phyloP scores from a whole-genome alignment of 1,139 yeast species.

The Yamadazyma triangularis region DNA sequence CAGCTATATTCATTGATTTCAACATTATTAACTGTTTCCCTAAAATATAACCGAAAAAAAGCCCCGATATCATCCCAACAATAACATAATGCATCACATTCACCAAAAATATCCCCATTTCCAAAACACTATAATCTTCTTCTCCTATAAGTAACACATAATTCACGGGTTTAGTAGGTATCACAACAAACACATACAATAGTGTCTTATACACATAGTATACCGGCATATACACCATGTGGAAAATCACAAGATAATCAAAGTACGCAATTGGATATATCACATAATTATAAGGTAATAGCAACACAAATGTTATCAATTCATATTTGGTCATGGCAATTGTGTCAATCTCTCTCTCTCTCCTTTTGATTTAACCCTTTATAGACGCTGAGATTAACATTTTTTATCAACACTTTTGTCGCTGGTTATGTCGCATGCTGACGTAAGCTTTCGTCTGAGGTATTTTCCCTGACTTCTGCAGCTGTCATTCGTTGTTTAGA shows the following conservation, averaged over 20 bases:
- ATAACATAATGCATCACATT: slow-evolving; percentile 8
- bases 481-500: too few species aligned
- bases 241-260: slow-evolving; percentile 5
- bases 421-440: too few species aligned
- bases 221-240: not conserved
- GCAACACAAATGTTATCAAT: not conserved
- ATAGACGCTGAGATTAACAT: too few species aligned
- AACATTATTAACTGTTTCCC: slow-evolving; percentile 2
- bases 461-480: too few species aligned
- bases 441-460: too few species aligned
- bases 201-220: not conserved
- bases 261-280: slow-evolving; percentile 2
- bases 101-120: slow-evolving; percentile 10
- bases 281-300: not conserved
- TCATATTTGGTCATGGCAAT: too few species aligned
- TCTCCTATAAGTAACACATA: slow-evolving; percentile 1
- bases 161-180: not conserved
- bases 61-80: slow-evolving; percentile 3
- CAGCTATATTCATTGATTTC: too few species aligned
- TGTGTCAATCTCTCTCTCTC: too few species aligned
- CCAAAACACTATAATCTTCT: not conserved
- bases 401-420: too few species aligned
- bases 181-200: slow-evolving; percentile 1
- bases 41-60: slow-evolving; percentile 1
- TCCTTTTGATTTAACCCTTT: too few species aligned